Evolutionary conservation across 2,329 filamentous ascomycete genomes (phyloP).

Genomic region (Sclerotinia borealis): DNA sequence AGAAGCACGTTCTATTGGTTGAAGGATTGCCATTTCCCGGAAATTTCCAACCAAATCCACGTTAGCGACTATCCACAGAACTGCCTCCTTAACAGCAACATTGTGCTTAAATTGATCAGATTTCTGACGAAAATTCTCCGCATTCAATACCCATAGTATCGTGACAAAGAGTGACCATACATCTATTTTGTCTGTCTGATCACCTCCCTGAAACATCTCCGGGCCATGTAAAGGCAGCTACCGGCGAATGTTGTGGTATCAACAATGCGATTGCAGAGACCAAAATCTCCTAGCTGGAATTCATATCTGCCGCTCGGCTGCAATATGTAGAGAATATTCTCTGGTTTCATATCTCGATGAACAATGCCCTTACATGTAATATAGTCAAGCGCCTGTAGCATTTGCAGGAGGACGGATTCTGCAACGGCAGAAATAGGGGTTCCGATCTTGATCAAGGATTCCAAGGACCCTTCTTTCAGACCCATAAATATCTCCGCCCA

Average conservation of each 20-base stretch:
- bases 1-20: slow-evolving; percentile 14
- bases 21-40: slow-evolving; percentile 15
- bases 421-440: not conserved
- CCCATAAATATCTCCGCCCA: slow-evolving; percentile 14
- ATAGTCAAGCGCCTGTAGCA: slow-evolving; percentile 15
- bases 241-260: slow-evolving; percentile 6
- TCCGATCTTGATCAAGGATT: slow-evolving; percentile 7
- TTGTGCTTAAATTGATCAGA: slow-evolving; percentile 9
- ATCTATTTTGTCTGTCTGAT: slow-evolving; percentile 12
- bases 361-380: slow-evolving; percentile 60
- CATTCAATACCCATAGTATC: slow-evolving; percentile 16
- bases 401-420: slow-evolving; percentile 14
- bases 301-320: slow-evolving; percentile 12
- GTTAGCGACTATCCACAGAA: slow-evolving; percentile 13
- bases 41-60: slow-evolving; percentile 13
- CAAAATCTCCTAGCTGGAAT: slow-evolving; percentile 17
- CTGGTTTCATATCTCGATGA: slow-evolving; percentile 70
- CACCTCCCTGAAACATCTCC: slow-evolving; percentile 10
- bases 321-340: slow-evolving; percentile 42
- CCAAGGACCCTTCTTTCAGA: slow-evolving; percentile 13
- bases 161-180: slow-evolving; percentile 18
- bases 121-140: slow-evolving; percentile 14
- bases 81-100: slow-evolving; percentile 3
- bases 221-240: slow-evolving; percentile 12
- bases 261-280: slow-evolving; percentile 12